Evolutionary conservation across 169 alveolate genomes (phyloP).

Genomic region (Babesia bovis): DNA sequence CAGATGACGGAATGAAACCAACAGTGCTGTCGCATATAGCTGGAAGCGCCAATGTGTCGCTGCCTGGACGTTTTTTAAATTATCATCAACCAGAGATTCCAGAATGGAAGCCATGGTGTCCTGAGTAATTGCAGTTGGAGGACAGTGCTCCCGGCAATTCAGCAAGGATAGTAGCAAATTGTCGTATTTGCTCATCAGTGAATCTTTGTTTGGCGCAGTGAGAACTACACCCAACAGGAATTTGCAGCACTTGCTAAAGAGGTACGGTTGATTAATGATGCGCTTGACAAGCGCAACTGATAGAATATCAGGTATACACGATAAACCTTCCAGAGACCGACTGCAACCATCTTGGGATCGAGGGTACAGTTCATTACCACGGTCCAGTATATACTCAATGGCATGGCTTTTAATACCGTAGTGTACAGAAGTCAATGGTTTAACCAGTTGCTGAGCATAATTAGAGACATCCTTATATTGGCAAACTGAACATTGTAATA

Average conservation of each 20-base stretch:
- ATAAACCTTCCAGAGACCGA: slow-evolving; percentile 13
- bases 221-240: slow-evolving; percentile 30
- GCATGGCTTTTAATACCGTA: neutral
- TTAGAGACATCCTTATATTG: slow-evolving; percentile 42
- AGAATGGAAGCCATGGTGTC: slow-evolving; percentile 1
- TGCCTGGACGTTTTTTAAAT: neutral
- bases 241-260: slow-evolving; percentile 35
- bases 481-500: slow-evolving; percentile 30
- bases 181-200: slow-evolving; percentile 58
- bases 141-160: slow-evolving; percentile 15
- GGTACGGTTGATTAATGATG: neutral
- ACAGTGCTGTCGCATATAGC: slow-evolving; percentile 32
- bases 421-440: neutral
- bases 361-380: slow-evolving; percentile 12
- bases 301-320: slow-evolving; percentile 31
- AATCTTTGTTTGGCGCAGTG: slow-evolving; percentile 45
- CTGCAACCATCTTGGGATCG: slow-evolving; percentile 8
- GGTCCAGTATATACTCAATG: slow-evolving; percentile 12
- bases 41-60: slow-evolving; percentile 55
- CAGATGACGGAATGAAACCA: slow-evolving; percentile 31
- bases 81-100: slow-evolving; percentile 2
- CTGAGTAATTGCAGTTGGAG: neutral
- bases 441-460: slow-evolving; percentile 12
- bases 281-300: slow-evolving; percentile 3
- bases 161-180: slow-evolving; percentile 15